Conservation (phyloP, 2,329 filamentous ascomycete genomes). For the Pseudopyricularia cyperi region DNA sequence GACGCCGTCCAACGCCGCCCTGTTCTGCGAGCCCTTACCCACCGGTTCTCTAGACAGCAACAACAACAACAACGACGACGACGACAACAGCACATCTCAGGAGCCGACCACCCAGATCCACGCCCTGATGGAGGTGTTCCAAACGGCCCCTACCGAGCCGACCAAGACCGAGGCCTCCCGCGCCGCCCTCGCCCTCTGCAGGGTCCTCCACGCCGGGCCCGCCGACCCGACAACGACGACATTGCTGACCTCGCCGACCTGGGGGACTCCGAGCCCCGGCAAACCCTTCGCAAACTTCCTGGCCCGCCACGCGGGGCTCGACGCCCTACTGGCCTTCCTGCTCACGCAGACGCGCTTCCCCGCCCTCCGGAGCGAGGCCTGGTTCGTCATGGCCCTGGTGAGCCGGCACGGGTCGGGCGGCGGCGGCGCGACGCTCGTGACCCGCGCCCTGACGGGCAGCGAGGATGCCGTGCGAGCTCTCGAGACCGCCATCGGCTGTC, state of each 20-base stretch:
- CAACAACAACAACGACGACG: slow-evolving; percentile 11
- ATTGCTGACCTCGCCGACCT: slow-evolving; percentile 8
- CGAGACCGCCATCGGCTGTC: not conserved
- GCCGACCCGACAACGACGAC: not conserved
- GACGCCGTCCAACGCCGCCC: slow-evolving; percentile 36
- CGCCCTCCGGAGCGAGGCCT: slow-evolving; percentile 43
- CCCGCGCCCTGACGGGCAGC: slow-evolving; percentile 25
- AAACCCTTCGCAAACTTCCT: slow-evolving; percentile 27
- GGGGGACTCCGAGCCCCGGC: not conserved
- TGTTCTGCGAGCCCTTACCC: slow-evolving; percentile 27
- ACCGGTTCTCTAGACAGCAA: slow-evolving; percentile 4
- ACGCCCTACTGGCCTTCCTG: slow-evolving; percentile 33
- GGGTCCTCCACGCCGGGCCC: slow-evolving; percentile 30
- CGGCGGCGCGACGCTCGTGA: slow-evolving; percentile 33
- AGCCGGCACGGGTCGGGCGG: slow-evolving; percentile 23
- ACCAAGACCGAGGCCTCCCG: slow-evolving; percentile 48
- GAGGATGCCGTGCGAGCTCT: slow-evolving; percentile 8
- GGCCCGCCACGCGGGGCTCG: slow-evolving; percentile 24
- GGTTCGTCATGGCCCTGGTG: slow-evolving; percentile 51
- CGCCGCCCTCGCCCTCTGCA: slow-evolving; percentile 36
- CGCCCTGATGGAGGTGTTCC: slow-evolving; percentile 24
- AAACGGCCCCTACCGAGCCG: slow-evolving; percentile 34
- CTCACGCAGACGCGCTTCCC: slow-evolving; percentile 46
- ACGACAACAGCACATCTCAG: slow-evolving; percentile 17
- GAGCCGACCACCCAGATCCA: slow-evolving; percentile 15